phyloP scores from a whole-genome alignment of 495 filamentous ascomycete genomes.

The Podospora pseudoanserina region DNA sequence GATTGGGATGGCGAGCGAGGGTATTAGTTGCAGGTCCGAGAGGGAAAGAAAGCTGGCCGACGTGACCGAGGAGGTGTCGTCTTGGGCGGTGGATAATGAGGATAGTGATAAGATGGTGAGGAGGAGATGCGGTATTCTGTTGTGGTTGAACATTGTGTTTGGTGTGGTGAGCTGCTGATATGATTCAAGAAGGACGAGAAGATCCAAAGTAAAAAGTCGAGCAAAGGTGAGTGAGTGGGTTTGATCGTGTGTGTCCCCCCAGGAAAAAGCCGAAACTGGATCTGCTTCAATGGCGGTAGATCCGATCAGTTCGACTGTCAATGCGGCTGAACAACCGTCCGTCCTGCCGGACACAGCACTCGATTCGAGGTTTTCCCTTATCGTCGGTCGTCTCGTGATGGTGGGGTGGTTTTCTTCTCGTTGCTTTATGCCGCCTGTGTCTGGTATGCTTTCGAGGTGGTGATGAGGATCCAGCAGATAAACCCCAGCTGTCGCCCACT shows the following conservation, averaged over 20 bases:
- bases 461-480: neutral
- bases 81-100: neutral
- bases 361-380: neutral
- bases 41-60: slow-evolving; percentile 35
- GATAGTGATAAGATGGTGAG: slow-evolving; percentile 19
- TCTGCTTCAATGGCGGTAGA: slow-evolving; percentile 20
- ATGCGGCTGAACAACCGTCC: slow-evolving; percentile 12
- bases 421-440: neutral
- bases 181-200: neutral
- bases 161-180: neutral
- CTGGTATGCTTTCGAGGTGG: neutral
- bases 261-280: slow-evolving; percentile 22
- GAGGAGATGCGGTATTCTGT: slow-evolving; percentile 21
- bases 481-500: neutral
- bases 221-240: neutral
- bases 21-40: slow-evolving; percentile 39
- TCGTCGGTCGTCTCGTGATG: neutral
- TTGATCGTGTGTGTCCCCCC: neutral
- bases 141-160: slow-evolving; percentile 23
- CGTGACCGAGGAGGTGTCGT: slow-evolving; percentile 27
- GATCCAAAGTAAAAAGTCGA: neutral
- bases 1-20: slow-evolving; percentile 33
- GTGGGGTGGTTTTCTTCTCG: neutral
- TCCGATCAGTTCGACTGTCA: slow-evolving; percentile 18
- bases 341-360: neutral